A percentile compares a stretch with the other conserved stretches of the same genome.
These are phyloP conservation scores for Pneumocystis wakefieldiae DNA, from an alignment of 1,139 yeast genomes.

Conservation along the genomic window DNA sequence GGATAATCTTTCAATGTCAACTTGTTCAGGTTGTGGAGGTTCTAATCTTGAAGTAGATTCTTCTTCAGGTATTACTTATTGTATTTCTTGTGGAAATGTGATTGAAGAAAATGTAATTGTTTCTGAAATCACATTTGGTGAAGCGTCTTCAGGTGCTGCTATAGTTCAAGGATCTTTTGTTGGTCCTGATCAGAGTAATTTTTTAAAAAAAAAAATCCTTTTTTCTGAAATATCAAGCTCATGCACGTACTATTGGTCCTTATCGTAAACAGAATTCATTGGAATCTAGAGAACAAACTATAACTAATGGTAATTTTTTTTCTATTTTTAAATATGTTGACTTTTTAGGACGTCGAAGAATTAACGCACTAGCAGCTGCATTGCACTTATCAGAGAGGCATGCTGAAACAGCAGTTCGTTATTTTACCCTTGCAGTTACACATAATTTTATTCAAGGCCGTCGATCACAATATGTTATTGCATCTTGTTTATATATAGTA, in stretches of 20 bases:
- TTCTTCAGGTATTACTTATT: slow-evolving; percentile 32
- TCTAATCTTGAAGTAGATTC: not conserved
- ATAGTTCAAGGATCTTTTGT: slow-evolving; percentile 89
- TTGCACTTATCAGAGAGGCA: slow-evolving; percentile 69
- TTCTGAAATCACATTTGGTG: slow-evolving; percentile 88
- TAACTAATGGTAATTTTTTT: slow-evolving; percentile 33
- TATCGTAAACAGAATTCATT: slow-evolving; percentile 26
- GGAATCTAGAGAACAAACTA: slow-evolving; percentile 78
- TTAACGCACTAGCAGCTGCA: slow-evolving; percentile 64
- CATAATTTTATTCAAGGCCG: slow-evolving; percentile 91
- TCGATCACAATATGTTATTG: slow-evolving; percentile 82
- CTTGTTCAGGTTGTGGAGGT: not conserved
- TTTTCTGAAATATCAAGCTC: slow-evolving; percentile 23
- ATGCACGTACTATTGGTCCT: slow-evolving; percentile 50
- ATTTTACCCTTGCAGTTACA: slow-evolving; percentile 76
- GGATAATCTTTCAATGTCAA: not conserved
- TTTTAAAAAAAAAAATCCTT: not conserved
- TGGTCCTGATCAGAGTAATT: slow-evolving; percentile 53
- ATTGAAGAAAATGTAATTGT: slow-evolving; percentile 88
- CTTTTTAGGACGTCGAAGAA: slow-evolving; percentile 48
- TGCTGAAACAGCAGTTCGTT: slow-evolving; percentile 70
- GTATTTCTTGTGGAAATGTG: slow-evolving; percentile 73
- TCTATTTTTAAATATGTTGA: not conserved
- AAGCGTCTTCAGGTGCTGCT: slow-evolving; percentile 84
- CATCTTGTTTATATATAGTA: slow-evolving; percentile 86